Percentiles rank a stretch among this genome's conserved stretches.
These are phyloP conservation scores for Populus tomentosa DNA, from an alignment of 441 rosid genomes.

Conservation along the genomic window DNA sequence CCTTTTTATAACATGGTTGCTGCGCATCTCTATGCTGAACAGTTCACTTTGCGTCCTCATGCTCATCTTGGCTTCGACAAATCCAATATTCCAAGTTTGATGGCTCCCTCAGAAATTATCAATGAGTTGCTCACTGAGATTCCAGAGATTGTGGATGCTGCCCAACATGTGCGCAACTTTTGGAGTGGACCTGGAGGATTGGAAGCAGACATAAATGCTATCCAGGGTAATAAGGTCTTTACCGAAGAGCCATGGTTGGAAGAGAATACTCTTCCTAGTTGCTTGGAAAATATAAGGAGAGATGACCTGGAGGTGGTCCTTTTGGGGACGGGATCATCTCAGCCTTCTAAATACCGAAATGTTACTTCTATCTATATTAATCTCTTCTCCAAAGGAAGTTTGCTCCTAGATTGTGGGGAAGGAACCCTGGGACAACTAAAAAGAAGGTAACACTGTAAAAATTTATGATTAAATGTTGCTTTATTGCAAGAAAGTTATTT, in stretches of 20 bases:
- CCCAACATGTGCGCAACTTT: constrained; percentile 44
- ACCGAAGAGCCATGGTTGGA: constrained; percentile 79
- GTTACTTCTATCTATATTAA: constrained; percentile 75
- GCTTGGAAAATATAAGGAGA: constrained; percentile 70
- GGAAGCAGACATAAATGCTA: constrained; percentile 13
- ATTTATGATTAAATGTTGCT: not conserved
- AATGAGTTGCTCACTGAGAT: constrained; percentile 61
- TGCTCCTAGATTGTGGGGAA: constrained; percentile 93
- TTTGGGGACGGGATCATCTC: constrained; percentile 94
- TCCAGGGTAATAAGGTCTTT: constrained; percentile 31
- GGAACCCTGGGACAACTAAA: constrained; percentile 94
- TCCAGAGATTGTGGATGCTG: constrained; percentile 70
- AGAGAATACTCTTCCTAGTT: constrained; percentile 52
- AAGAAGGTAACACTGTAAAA: constrained; percentile 50
- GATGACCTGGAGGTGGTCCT: constrained; percentile 91
- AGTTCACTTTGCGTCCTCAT: constrained; percentile 93
- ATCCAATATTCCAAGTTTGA: constrained; percentile 51
- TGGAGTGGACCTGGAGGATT: constrained; percentile 40
- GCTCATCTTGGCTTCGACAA: constrained; percentile 74
- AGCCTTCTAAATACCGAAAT: constrained; percentile 92
- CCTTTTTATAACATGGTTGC: not conserved
- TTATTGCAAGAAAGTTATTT: not conserved
- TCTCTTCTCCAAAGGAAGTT: constrained; percentile 70
- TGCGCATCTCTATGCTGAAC: constrained; percentile 14
- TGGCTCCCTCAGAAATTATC: constrained; percentile 41